phyloP scores from a whole-genome alignment of 805 yeast species.

The Suhomyces vadensis region DNA sequence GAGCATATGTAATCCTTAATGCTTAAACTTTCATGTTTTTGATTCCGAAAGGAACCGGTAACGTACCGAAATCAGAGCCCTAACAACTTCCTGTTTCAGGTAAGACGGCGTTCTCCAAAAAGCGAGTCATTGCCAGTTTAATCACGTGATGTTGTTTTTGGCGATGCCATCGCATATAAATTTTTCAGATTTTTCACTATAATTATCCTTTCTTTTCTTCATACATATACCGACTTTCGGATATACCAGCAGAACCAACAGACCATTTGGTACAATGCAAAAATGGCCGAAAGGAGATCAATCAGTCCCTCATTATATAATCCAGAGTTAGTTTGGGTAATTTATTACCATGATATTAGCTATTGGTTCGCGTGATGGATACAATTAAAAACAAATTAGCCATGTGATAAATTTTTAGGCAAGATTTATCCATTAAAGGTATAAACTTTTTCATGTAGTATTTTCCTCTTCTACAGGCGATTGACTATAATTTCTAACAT shows the following conservation, averaged over 20 bases:
- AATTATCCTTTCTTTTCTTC: slow-evolving; percentile 14
- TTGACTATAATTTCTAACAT: no score
- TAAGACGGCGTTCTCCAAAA: not conserved
- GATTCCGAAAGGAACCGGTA: not conserved
- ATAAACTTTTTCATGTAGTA: not conserved
- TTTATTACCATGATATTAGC: slow-evolving; percentile 10
- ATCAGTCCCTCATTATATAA: slow-evolving; percentile 33
- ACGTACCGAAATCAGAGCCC: not conserved
- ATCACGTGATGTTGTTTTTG: not conserved
- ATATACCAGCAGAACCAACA: slow-evolving; percentile 48
- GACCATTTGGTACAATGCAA: slow-evolving; percentile 44
- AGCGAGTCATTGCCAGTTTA: not conserved
- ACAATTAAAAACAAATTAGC: slow-evolving; percentile 20
- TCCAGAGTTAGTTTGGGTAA: slow-evolving; percentile 24
- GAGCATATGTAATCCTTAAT: not conserved
- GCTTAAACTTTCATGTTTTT: not conserved
- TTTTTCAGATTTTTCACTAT: slow-evolving; percentile 1
- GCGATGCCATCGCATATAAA: not conserved
- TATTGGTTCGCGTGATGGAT: slow-evolving; percentile 48
- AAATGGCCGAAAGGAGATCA: slow-evolving; percentile 52
- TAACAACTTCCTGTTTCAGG: not conserved
- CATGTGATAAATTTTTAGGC: slow-evolving; percentile 1
- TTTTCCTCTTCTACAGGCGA: not conserved
- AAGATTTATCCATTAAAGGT: not conserved
- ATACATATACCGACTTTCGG: slow-evolving; percentile 41